phyloP scores from a whole-genome alignment of 192 early-diverging fungal genomes.

The Dispira parvispora region DNA sequence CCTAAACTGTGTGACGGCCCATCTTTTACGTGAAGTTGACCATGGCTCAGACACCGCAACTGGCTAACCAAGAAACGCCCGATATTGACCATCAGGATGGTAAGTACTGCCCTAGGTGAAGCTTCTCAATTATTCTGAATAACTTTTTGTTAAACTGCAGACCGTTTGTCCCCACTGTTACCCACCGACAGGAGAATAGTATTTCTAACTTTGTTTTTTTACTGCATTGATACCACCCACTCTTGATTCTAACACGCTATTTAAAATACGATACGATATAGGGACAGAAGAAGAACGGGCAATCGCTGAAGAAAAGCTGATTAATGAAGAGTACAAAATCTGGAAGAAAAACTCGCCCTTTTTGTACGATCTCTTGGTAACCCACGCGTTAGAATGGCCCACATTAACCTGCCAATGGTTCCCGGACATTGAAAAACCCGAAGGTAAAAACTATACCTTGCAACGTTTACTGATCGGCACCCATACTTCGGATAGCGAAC shows the following conservation, averaged over 20 bases:
- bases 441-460: conserved; percentile 78
- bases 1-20: no score
- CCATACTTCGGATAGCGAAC: conserved; percentile 89
- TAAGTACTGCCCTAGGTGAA: not conserved
- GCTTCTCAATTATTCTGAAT: not conserved
- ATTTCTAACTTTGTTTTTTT: not conserved
- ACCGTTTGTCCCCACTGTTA: not conserved
- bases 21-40: not conserved
- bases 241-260: not conserved
- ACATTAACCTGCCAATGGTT: conserved; percentile 96
- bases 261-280: not conserved
- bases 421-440: conserved; percentile 79
- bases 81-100: not conserved
- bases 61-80: not conserved
- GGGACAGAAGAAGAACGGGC: conserved; percentile 19
- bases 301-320: conserved; percentile 58
- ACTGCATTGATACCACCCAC: not conserved
- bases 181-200: not conserved
- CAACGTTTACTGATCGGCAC: conserved; percentile 88
- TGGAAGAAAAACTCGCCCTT: conserved; percentile 99
- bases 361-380: conserved; percentile 92
- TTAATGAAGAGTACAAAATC: conserved; percentile 95
- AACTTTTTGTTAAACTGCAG: not conserved
- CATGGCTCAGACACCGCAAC: not conserved
- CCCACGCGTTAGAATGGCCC: conserved; percentile 98